Base-by-base conservation (phyloP, 2,329 filamentous ascomycete genomes). In the Fusarium fujikuroi region DNA sequence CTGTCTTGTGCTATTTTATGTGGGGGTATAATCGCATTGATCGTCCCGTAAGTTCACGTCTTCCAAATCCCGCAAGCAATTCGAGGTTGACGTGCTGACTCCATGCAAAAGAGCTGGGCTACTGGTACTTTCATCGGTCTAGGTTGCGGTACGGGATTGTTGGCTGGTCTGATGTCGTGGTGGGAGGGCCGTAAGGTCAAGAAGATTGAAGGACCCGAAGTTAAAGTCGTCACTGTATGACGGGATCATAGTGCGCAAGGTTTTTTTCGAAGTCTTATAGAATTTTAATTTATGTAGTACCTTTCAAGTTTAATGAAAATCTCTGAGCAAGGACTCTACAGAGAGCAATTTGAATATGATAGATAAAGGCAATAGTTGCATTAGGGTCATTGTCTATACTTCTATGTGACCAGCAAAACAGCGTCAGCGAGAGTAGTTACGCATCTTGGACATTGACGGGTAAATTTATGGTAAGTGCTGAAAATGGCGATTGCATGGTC, bases 141-240 rank as follows among this genome's bases (percentile, higher is more conserved):
- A 0, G 56, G 56, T 4, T 59, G 56, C 11, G 56, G 56, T 4
- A 59, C 56, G 14, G 56, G 56, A 2, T 16, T 59, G 11, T 12
- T 59, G 21, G 21, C 56, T 50, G 56, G 56, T 21, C n/a, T 59
- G 7, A 59, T 59, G 56, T 59, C 56, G 7, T 59, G 56, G 56
- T 59, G 56, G 56, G 56, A 59, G 28, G 56, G 56, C 5, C 56
- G 56, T 9, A 59, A 59, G 23, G 56, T 59, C 30, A 59, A 59
- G 23, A 59, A 59, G 32, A 59, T 59, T 9, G 56, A 59, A 2
- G 56, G 56, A 2, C 42, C 56, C 2, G 47, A 50, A n/a, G 47
- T 50, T 6, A 50, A 50, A 23, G 47, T 50, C 9, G 30, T 50
- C 16, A 1, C 47, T 34, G 47, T 34, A 50, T 34, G n/a, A 50